Evolutionary conservation across 2,329 filamentous ascomycete species (phyloP).

Genomic region (Geoglossum cookeanum): DNA sequence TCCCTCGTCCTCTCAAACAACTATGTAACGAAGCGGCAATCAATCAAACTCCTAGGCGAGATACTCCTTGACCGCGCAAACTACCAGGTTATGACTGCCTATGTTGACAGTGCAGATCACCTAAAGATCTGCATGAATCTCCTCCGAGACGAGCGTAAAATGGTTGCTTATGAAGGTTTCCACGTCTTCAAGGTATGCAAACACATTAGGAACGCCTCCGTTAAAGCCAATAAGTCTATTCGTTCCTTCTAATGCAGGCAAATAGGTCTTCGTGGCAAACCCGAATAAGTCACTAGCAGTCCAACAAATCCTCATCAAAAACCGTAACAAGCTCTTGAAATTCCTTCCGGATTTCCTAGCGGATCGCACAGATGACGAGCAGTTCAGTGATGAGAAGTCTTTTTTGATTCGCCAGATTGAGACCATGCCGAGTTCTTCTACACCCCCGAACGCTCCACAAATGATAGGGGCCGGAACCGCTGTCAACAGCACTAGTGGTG

Average conservation of each 20-base stretch:
- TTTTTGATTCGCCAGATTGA: slow-evolving; percentile 91
- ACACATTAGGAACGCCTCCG: background rate
- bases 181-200: slow-evolving; percentile 73
- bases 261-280: slow-evolving; percentile 83
- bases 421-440: slow-evolving; percentile 16
- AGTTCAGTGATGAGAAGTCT: slow-evolving; percentile 95
- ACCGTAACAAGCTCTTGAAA: slow-evolving; percentile 71
- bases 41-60: slow-evolving; percentile 91
- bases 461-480: background rate
- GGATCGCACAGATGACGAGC: slow-evolving; percentile 89
- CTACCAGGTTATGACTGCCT: slow-evolving; percentile 95
- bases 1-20: slow-evolving; percentile 76
- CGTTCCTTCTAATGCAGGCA: slow-evolving; percentile 3
- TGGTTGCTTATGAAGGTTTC: slow-evolving; percentile 98
- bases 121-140: slow-evolving; percentile 98
- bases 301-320: slow-evolving; percentile 90
- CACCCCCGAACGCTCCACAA: background rate
- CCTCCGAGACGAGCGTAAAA: slow-evolving; percentile 83
- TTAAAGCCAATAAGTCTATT: background rate
- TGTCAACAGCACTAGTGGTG: background rate
- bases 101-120: slow-evolving; percentile 87
- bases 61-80: slow-evolving; percentile 87
- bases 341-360: slow-evolving; percentile 87
- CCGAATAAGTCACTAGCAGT: slow-evolving; percentile 95
- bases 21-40: slow-evolving; percentile 95